A percentile compares a stretch with the other conserved stretches of the same genome.
phyloP scores from a whole-genome alignment of 31 red algal species.

The Endocladia muricata region DNA sequence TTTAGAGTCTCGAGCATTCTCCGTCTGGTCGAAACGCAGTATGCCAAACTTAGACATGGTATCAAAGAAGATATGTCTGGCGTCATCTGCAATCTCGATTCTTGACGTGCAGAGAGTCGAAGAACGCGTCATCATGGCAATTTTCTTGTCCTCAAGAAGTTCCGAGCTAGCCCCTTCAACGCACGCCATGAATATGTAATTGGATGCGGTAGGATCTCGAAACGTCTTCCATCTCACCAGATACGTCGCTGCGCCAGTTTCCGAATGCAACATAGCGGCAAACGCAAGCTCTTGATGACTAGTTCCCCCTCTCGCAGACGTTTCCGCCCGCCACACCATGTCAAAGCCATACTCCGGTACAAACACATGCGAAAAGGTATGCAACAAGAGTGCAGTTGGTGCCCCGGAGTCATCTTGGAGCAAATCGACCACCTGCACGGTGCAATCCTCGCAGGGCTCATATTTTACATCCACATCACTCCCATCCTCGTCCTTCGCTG shows the following conservation, averaged over 20 bases:
- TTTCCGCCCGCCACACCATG: slow-evolving; percentile 55
- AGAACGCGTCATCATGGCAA: slow-evolving; percentile 39
- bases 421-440: slow-evolving; percentile 48
- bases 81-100: slow-evolving; percentile 53
- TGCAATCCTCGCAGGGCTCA: slow-evolving; percentile 70
- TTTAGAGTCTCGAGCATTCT: slow-evolving; percentile 29
- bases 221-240: slow-evolving; percentile 64
- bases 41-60: slow-evolving; percentile 72
- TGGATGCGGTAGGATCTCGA: slow-evolving; percentile 1
- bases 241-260: slow-evolving; percentile 53
- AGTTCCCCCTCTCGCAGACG: slow-evolving; percentile 1
- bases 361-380: slow-evolving; percentile 73
- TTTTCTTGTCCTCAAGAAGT: slow-evolving; percentile 43
- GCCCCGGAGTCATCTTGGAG: not conserved
- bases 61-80: slow-evolving; percentile 63
- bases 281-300: slow-evolving; percentile 38
- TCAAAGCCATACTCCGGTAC: slow-evolving; percentile 81
- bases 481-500: not conserved
- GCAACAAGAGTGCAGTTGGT: slow-evolving; percentile 21
- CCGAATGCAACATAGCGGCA: slow-evolving; percentile 70
- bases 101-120: slow-evolving; percentile 46
- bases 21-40: slow-evolving; percentile 60
- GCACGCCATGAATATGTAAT: slow-evolving; percentile 65
- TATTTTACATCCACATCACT: slow-evolving; percentile 22
- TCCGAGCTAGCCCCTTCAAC: slow-evolving; percentile 64